Evolutionary conservation across 768 basidiomycete species (phyloP).

Genomic region (Tulasnella sp.): DNA sequence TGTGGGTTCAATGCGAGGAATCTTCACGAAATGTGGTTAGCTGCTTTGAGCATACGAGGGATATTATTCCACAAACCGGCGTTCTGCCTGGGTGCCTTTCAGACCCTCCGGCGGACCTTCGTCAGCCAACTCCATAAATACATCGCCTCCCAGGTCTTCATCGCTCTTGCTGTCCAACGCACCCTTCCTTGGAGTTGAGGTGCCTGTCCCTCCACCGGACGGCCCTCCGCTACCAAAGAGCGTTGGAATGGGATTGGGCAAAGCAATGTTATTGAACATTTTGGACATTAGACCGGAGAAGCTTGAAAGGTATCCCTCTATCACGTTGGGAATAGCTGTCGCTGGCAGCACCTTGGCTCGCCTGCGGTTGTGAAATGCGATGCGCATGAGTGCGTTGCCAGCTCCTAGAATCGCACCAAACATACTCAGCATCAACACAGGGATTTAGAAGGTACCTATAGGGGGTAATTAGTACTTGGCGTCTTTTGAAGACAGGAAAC

Average conservation of each 20-base stretch:
- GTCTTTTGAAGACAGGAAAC: background rate
- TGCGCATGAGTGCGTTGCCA: background rate
- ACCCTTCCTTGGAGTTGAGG: background rate
- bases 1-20: conserved; percentile 47
- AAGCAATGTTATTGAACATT: conserved; percentile 36
- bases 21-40: conserved; percentile 31
- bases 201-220: background rate
- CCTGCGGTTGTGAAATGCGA: conserved; percentile 32
- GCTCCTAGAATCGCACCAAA: conserved; percentile 30
- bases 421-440: conserved; percentile 41
- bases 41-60: background rate
- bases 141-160: conserved; percentile 7
- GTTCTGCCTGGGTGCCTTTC: conserved; percentile 34
- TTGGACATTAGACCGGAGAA: conserved; percentile 38
- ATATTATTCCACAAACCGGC: conserved; percentile 32
- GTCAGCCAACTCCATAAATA: conserved; percentile 20
- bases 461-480: background rate
- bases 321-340: conserved; percentile 38
- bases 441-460: conserved; percentile 44
- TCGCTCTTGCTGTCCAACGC: background rate
- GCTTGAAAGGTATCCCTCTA: conserved; percentile 37
- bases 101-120: conserved; percentile 23
- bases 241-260: conserved; percentile 6
- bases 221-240: background rate
- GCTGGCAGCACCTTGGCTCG: conserved; percentile 34